These are phyloP conservation scores for Mycena metata DNA, from an alignment of 768 basidiomycete genomes.

Conservation along the genomic window DNA sequence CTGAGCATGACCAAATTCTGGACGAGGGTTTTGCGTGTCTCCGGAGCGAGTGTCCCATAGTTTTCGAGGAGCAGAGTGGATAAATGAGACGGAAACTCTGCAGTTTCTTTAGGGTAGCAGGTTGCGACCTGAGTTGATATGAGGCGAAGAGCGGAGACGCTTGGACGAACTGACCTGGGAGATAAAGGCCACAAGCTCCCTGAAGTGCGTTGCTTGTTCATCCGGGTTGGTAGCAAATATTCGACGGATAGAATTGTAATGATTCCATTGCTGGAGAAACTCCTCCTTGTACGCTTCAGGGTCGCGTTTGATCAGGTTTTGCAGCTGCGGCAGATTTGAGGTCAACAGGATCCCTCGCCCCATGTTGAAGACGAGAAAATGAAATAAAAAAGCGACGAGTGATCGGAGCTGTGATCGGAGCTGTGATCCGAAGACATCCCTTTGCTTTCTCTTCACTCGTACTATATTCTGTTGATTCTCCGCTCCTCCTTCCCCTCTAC, in stretches of 20 bases:
- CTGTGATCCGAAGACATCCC: no score
- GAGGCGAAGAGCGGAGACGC: not conserved
- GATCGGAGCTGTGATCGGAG: no score
- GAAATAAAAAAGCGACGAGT: not conserved
- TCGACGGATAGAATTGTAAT: constrained; percentile 89
- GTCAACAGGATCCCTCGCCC: constrained; percentile 84
- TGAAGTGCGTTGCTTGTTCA: constrained; percentile 87
- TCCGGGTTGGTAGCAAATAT: constrained; percentile 87
- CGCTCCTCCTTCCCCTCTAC: no score
- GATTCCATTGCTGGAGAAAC: constrained; percentile 96
- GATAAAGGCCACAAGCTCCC: constrained; percentile 92
- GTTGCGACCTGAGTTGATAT: constrained; percentile 73
- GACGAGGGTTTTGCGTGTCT: constrained; percentile 87
- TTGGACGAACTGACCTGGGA: constrained; percentile 69
- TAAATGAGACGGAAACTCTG: constrained; percentile 86
- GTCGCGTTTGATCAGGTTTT: constrained; percentile 97
- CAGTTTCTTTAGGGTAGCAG: constrained; percentile 94
- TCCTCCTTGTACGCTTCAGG: constrained; percentile 93
- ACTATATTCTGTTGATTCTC: no score
- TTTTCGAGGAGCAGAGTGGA: constrained; percentile 83
- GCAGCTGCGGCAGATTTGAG: constrained; percentile 93
- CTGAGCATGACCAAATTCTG: constrained; percentile 94
- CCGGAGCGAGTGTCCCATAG: constrained; percentile 80
- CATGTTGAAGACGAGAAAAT: constrained; percentile 46
- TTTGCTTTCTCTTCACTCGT: no score